Conservation (phyloP, 768 basidiomycete genomes). For the Chalciporus chontae region DNA sequence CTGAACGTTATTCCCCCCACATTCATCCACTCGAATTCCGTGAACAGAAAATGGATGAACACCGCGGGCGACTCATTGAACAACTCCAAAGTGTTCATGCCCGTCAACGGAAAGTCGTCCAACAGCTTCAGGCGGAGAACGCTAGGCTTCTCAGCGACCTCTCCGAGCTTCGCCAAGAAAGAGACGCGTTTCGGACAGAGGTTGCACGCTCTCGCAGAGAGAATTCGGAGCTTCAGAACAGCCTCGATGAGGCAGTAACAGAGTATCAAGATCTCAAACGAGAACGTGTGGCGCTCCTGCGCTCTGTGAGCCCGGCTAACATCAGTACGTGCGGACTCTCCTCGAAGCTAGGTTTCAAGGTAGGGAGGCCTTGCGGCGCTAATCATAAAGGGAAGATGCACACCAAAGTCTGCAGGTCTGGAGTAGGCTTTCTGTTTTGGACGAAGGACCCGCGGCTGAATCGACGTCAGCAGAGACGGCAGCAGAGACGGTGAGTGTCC, state of each 20-base stretch:
- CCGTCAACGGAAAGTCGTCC: conserved; percentile 24
- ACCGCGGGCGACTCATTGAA: conserved; percentile 19
- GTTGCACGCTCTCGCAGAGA: conserved; percentile 18
- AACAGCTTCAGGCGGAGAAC: conserved; percentile 26
- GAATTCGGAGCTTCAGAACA: conserved; percentile 19
- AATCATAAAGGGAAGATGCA: background rate
- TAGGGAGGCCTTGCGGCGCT: background rate
- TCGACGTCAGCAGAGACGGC: background rate
- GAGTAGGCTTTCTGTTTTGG: conserved; percentile 2
- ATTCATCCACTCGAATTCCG: too few species aligned
- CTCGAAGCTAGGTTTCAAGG: conserved; percentile 6
- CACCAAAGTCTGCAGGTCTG: conserved; percentile 2
- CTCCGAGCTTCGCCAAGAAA: conserved; percentile 24
- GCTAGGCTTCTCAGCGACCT: conserved; percentile 22
- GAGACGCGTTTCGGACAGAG: conserved; percentile 24
- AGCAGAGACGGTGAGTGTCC: background rate
- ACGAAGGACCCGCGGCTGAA: conserved; percentile 5
- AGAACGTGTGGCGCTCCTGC: conserved; percentile 15
- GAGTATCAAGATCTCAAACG: conserved; percentile 23
- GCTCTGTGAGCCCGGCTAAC: background rate
- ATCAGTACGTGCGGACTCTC: background rate
- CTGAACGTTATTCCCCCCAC: too few species aligned
- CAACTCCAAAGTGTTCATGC: conserved; percentile 23
- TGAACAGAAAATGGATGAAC: too few species aligned
- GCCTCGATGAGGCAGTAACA: conserved; percentile 16